Evolutionary conservation across 495 filamentous ascomycete genomes (phyloP).

Genomic region (Friedmanniomyces endolithicus): DNA sequence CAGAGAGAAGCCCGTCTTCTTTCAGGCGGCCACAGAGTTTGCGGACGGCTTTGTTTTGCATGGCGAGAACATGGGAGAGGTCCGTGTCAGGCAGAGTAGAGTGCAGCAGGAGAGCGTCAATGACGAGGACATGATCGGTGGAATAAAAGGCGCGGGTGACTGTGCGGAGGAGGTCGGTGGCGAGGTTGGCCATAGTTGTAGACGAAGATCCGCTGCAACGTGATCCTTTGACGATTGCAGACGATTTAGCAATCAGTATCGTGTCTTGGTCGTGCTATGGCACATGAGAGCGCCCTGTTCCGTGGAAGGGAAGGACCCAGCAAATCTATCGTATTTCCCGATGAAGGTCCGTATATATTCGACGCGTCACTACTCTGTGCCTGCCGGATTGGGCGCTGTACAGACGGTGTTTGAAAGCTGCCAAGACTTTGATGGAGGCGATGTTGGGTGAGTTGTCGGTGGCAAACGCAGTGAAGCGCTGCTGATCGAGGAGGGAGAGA

Average conservation of each 20-base stretch:
- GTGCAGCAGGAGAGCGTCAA: conserved; percentile 89
- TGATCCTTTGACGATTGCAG: too few relatives aligned
- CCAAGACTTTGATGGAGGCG: too few relatives aligned
- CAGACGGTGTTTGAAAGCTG: too few relatives aligned
- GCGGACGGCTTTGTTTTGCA: conserved; percentile 68
- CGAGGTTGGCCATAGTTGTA: conserved; percentile 60
- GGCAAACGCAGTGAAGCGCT: conserved; percentile 18
- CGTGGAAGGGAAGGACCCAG: too few relatives aligned
- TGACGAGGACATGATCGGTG: conserved; percentile 71
- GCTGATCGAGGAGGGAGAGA: conserved; percentile 7
- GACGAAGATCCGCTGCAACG: too few relatives aligned
- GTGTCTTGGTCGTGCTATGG: too few relatives aligned
- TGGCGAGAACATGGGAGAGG: conserved; percentile 67
- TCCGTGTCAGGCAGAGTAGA: conserved; percentile 80
- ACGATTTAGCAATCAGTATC: too few relatives aligned
- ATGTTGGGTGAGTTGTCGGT: not conserved
- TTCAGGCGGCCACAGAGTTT: conserved; percentile 71
- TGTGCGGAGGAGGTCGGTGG: conserved; percentile 75
- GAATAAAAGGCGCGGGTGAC: conserved; percentile 88
- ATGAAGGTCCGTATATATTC: too few relatives aligned
- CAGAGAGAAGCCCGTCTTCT: conserved; percentile 73
- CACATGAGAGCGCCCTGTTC: too few relatives aligned
- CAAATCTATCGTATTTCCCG: too few relatives aligned
- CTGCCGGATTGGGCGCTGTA: too few relatives aligned
- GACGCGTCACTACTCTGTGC: too few relatives aligned